Base-by-base conservation (phyloP, 225 moss, liverwort and hornwort genomes). In the Rhytidiadelphus loreus region DNA sequence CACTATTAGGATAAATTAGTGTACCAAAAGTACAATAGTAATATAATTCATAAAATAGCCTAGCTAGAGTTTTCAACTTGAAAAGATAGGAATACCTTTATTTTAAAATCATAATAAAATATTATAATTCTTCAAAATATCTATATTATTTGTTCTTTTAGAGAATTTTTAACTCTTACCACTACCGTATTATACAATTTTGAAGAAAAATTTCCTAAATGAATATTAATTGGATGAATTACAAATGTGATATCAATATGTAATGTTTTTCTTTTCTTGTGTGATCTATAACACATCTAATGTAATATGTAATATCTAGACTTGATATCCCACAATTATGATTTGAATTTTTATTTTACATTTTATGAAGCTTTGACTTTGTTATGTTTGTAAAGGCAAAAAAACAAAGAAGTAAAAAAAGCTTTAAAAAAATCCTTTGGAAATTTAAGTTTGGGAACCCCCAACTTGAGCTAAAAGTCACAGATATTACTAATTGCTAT, bases 11-110 rank as follows among this genome's bases (percentile, higher is more conserved):
- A 74, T 12, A 20, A 74, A 32, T 32, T 20, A 72, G 4, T 50
- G 2, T 19, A 32, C 2, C 5, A 2, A 0, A 48, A 74, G 2
- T 48, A 4, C 0, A 48, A 48, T 32, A 1, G 2, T 32, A 50
- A 8, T 75, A 8, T 50, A 50, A 2, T 75, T 48, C 8, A 21
- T 3, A 20, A 50, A 50, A 4, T 7, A 0, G 21, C 3, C 52
- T 53, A 76, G 8, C 8, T 53, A 35, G 14, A 76, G 1, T 21
- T 20, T 53, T 76, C n/a, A 76, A 23, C 53, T 0, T 53, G 0
- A 76, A 53, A n/a, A n/a, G n/a, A n/a, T n/a, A n/a, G n/a, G n/a
- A n/a, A n/a, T n/a, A n/a, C n/a, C n/a, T n/a, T n/a, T n/a, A n/a
- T n/a, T 50, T 48, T 33, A 13, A 50, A 50, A 2, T 12, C 8